Evolutionary conservation across 2,329 filamentous ascomycete species (phyloP).

Genomic region (Colletotrichum paranaense): DNA sequence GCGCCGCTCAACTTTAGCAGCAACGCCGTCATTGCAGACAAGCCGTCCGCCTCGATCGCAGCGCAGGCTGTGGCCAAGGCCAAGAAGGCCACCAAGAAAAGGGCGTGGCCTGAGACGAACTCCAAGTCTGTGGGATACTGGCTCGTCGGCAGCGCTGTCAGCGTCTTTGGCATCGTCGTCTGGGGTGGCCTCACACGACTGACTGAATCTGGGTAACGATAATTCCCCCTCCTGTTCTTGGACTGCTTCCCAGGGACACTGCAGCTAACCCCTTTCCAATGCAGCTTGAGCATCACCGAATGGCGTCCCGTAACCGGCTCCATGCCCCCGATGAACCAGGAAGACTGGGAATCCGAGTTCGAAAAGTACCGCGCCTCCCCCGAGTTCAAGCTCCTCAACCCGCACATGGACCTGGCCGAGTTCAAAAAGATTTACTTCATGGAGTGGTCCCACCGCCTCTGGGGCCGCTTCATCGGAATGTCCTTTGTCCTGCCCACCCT

Average conservation of each 20-base stretch:
- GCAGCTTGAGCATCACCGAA: slow-evolving; percentile 95
- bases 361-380: slow-evolving; percentile 91
- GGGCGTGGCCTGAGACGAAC: slow-evolving; percentile 68
- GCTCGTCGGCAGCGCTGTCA: slow-evolving; percentile 90
- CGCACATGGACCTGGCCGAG: slow-evolving; percentile 90
- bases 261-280: slow-evolving; percentile 12
- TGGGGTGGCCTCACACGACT: slow-evolving; percentile 93
- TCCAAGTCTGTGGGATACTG: slow-evolving; percentile 88
- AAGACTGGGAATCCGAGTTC: slow-evolving; percentile 94
- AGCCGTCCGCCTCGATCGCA: slow-evolving; percentile 14
- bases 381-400: slow-evolving; percentile 92
- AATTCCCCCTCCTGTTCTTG: neutral
- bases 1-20: slow-evolving; percentile 42
- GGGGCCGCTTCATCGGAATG: slow-evolving; percentile 91
- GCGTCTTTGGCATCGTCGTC: slow-evolving; percentile 96
- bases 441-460: slow-evolving; percentile 97
- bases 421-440: slow-evolving; percentile 99
- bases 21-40: slow-evolving; percentile 24
- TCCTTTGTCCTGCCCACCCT: slow-evolving; percentile 88
- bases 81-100: slow-evolving; percentile 42
- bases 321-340: slow-evolving; percentile 80
- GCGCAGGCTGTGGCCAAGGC: slow-evolving; percentile 25
- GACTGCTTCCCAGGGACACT: neutral
- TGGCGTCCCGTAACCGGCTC: slow-evolving; percentile 97
- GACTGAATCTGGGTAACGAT: slow-evolving; percentile 89